Conservation (phyloP, 75 land plant species). For the Sequoia sempervirens region DNA sequence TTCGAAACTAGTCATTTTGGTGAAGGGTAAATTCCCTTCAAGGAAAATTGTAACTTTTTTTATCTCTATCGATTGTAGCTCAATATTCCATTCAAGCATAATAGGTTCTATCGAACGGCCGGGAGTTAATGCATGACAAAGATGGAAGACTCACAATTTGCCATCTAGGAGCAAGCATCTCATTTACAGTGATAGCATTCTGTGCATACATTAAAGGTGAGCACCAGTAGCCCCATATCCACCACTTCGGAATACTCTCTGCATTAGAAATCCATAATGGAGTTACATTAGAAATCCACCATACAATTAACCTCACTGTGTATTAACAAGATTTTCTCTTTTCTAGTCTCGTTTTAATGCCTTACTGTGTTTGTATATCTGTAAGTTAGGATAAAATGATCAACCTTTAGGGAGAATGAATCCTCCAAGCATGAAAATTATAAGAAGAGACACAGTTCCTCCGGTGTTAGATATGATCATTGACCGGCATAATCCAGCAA, state of each 20-base stretch:
- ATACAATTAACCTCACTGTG: background rate
- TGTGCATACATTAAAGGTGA: conserved; percentile 66
- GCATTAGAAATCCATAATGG: conserved; percentile 1
- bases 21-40: background rate
- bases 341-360: background rate
- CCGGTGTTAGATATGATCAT: conserved; percentile 88
- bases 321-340: background rate
- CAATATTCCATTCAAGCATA: conserved; percentile 3
- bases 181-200: conserved; percentile 58
- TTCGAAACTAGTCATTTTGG: background rate
- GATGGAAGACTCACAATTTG: conserved; percentile 9
- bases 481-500: conserved; percentile 70
- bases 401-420: conserved; percentile 74
- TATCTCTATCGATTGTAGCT: background rate
- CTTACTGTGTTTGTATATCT: background rate
- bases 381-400: background rate
- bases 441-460: conserved; percentile 64
- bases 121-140: background rate
- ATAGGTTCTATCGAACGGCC: background rate
- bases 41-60: background rate
- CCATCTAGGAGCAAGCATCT: conserved; percentile 66
- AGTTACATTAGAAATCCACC: too few relatives aligned
- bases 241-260: conserved; percentile 59
- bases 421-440: conserved; percentile 83
- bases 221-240: conserved; percentile 77